These are phyloP conservation scores for Xylaria cubensis DNA, from an alignment of 495 filamentous ascomycete genomes.

Conservation along the genomic window DNA sequence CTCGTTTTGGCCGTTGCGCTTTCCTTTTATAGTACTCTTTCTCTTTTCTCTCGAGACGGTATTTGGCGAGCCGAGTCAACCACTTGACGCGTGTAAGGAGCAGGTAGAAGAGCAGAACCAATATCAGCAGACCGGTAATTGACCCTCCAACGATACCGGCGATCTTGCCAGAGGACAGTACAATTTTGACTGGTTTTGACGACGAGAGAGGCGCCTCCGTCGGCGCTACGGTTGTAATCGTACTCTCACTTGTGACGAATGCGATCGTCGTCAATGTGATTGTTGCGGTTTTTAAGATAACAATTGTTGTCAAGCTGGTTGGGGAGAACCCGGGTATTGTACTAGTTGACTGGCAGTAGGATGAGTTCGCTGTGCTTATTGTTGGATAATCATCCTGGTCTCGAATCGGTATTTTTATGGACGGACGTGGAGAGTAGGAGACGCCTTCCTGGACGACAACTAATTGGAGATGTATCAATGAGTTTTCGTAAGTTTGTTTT, in stretches of 20 bases:
- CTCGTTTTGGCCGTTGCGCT: not conserved
- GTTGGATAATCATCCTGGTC: constrained; percentile 16
- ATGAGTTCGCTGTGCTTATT: not conserved
- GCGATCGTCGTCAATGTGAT: constrained; percentile 17
- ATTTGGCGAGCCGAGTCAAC: not conserved
- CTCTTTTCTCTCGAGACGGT: constrained; percentile 7
- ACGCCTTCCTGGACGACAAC: not conserved
- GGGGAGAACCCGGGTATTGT: not conserved
- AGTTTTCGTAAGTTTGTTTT: not conserved
- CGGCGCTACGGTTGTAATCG: not conserved
- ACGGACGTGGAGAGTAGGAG: not conserved
- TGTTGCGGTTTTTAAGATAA: constrained; percentile 10
- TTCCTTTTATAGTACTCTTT: not conserved
- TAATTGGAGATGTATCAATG: not conserved
- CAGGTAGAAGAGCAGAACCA: constrained; percentile 21
- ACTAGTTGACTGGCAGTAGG: constrained; percentile 10
- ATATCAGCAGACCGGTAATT: constrained; percentile 6
- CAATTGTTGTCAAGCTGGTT: constrained; percentile 15
- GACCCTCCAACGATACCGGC: constrained; percentile 7
- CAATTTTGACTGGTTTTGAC: not conserved
- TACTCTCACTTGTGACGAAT: constrained; percentile 9
- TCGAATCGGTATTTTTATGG: not conserved
- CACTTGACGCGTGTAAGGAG: constrained; percentile 14
- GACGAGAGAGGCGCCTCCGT: constrained; percentile 1
- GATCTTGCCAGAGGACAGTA: not conserved